Evolutionary conservation across 768 basidiomycete species (phyloP).

Genomic region (Trametes sanguinea): DNA sequence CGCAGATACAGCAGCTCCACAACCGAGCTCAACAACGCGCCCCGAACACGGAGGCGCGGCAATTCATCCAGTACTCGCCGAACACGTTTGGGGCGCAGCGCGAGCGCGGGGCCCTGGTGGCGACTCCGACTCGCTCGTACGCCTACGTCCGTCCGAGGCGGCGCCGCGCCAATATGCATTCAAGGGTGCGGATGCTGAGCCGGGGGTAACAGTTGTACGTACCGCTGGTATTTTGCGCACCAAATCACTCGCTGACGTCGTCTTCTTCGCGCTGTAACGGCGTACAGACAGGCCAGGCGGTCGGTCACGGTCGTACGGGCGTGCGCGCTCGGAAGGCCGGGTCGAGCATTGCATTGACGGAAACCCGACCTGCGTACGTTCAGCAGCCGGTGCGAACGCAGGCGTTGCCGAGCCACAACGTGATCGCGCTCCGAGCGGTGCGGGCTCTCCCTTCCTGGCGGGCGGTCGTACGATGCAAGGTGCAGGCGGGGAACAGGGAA

Average conservation of each 20-base stretch:
- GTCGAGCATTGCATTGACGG: neutral
- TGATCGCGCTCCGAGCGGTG: constrained; percentile 2
- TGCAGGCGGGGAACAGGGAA: neutral
- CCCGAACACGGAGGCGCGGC: no score
- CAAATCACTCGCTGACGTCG: neutral
- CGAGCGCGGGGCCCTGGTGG: no score
- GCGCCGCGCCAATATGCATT: neutral
- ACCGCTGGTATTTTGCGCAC: no score
- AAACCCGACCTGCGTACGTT: constrained; percentile 7
- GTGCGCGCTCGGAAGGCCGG: constrained; percentile 16
- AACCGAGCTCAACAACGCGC: no score
- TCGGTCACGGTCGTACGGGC: constrained; percentile 1
- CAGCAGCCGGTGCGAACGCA: constrained; percentile 2
- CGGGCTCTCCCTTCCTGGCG: neutral
- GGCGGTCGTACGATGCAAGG: neutral
- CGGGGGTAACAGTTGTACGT: neutral
- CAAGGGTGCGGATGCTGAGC: constrained; percentile 1
- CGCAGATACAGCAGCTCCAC: no score
- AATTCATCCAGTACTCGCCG: no score
- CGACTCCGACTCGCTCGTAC: neutral
- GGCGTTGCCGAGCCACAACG: neutral
- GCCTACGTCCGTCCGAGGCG: neutral
- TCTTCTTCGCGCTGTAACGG: neutral
- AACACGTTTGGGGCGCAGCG: neutral
- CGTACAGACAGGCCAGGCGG: neutral